Evolutionary conservation across 495 filamentous ascomycete species (phyloP), one percentile per base, ranked within the genome.

Genomic region (Penicillium coffeae): DNA sequence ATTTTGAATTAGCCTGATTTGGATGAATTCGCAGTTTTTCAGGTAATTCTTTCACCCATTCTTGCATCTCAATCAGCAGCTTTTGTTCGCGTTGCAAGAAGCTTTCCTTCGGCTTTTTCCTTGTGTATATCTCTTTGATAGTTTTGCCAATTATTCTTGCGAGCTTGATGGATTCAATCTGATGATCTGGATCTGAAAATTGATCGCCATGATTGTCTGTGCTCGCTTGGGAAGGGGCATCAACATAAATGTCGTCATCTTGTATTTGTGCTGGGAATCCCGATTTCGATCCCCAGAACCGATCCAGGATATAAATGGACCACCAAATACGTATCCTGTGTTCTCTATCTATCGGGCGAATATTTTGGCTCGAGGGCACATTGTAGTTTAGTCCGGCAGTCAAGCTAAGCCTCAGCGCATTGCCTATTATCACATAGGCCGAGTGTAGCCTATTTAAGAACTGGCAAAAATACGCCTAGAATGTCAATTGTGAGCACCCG

Each of bases 241-340:
- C 67, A 8, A 72, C 54, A 35, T 72, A 56, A 19, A 70, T 64
- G 45, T 69, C 69, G 14, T 69, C 65, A 38, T 70, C 69, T 21
- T 62, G 59, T 8, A 72, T 68, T 43, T 69, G 62, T 14, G 62
- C 51, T 8, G 67, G 67, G 15, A 66, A 56, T 2, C 69, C 69
- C 47, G 64, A 59, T 21, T 65, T 70, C n/a, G 64, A 66, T 8
- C 62, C 62, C 65, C 65, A 71, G 55, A 66, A 65, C 21, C 67
- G 62, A 41, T 71, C 67, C 25, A 72, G 67, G n/a, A 63, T 60
- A 45, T 71, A 72, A 19, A 69, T 62, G 3, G 67, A 65, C 68
- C 68, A 71, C 68, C 68, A 71, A 38, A 71, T 56, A 6, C 68
- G 62, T n/a, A 67, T 45, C 2, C 69, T 64, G 22, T 71, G 69